Evolutionary conservation across 1,284 basidiomycete species (phyloP).

Genomic region (Psilocybe mexicana): DNA sequence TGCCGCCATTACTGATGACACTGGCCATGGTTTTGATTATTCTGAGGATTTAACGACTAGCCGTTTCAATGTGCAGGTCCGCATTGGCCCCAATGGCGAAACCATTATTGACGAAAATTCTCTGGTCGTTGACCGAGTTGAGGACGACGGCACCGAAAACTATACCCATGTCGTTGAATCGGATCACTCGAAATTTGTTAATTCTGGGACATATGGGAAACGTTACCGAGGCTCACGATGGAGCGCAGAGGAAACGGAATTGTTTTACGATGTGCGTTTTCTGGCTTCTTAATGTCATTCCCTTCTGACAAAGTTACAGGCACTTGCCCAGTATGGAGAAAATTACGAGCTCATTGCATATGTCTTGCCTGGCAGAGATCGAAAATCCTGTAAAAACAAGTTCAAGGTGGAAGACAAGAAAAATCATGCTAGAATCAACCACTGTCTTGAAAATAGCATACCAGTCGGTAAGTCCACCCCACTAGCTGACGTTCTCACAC

Average conservation of each 20-base stretch:
- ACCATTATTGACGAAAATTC: slow-evolving; percentile 82
- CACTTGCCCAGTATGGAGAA: slow-evolving; percentile 84
- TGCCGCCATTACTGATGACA: slow-evolving; percentile 35
- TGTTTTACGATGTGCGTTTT: slow-evolving; percentile 74
- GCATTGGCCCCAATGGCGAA: slow-evolving; percentile 80
- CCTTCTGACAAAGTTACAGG: slow-evolving; percentile 46
- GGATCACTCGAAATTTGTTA: slow-evolving; percentile 80
- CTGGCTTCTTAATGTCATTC: background rate
- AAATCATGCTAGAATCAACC: slow-evolving; percentile 68
- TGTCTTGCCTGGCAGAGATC: slow-evolving; percentile 81
- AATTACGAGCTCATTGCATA: slow-evolving; percentile 91
- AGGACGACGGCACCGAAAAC: slow-evolving; percentile 61
- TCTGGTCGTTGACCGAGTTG: slow-evolving; percentile 70
- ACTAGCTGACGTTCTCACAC: background rate
- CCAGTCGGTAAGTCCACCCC: slow-evolving; percentile 60
- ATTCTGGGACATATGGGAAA: slow-evolving; percentile 81
- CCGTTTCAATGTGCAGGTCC: slow-evolving; percentile 78
- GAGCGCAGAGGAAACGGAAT: slow-evolving; percentile 83
- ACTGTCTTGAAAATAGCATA: slow-evolving; percentile 63
- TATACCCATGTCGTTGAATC: slow-evolving; percentile 85
- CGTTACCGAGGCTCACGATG: slow-evolving; percentile 77
- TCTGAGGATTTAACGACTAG: slow-evolving; percentile 60
- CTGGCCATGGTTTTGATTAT: slow-evolving; percentile 68
- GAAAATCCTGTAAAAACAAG: slow-evolving; percentile 89
- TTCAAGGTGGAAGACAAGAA: slow-evolving; percentile 87